These are phyloP conservation scores for Metschnikowia peoriensis DNA, from an alignment of 805 yeast species.

Conservation along the genomic window DNA sequence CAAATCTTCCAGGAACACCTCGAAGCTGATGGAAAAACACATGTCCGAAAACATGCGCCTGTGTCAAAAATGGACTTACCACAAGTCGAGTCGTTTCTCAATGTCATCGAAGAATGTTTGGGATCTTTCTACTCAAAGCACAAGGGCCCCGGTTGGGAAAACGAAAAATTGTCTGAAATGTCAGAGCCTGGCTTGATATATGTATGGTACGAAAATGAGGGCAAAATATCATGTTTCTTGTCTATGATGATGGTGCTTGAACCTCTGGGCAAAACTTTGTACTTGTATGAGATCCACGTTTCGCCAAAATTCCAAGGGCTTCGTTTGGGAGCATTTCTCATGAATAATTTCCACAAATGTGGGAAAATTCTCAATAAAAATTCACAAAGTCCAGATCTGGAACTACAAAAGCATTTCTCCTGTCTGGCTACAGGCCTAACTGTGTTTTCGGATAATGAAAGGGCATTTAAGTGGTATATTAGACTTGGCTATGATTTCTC, in stretches of 20 bases:
- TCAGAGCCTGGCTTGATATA: slow-evolving; percentile 47
- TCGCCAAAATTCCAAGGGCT: slow-evolving; percentile 29
- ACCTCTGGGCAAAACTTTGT: slow-evolving; percentile 32
- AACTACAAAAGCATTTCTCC: slow-evolving; percentile 7
- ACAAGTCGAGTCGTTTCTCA: slow-evolving; percentile 15
- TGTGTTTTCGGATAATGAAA: slow-evolving; percentile 47
- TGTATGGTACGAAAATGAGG: slow-evolving; percentile 26
- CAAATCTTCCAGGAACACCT: slow-evolving; percentile 8
- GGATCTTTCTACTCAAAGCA: slow-evolving; percentile 25
- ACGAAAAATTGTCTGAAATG: slow-evolving; percentile 45
- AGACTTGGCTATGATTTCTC: slow-evolving; percentile 38
- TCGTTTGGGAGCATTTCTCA: slow-evolving; percentile 40
- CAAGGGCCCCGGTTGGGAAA: slow-evolving; percentile 42
- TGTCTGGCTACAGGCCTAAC: slow-evolving; percentile 42
- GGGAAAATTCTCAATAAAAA: slow-evolving; percentile 17
- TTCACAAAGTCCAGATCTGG: neutral
- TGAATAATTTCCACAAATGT: slow-evolving; percentile 34
- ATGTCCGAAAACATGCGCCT: neutral
- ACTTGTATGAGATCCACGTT: slow-evolving; percentile 59
- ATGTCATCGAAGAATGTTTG: slow-evolving; percentile 28
- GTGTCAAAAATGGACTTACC: neutral
- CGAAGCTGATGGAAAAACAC: neutral
- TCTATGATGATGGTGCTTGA: slow-evolving; percentile 47
- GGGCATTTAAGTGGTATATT: slow-evolving; percentile 45
- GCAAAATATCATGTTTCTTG: slow-evolving; percentile 37